Conservation (phyloP, 2,329 filamentous ascomycete species). For the Stagonosporopsis chrysanthemi region DNA sequence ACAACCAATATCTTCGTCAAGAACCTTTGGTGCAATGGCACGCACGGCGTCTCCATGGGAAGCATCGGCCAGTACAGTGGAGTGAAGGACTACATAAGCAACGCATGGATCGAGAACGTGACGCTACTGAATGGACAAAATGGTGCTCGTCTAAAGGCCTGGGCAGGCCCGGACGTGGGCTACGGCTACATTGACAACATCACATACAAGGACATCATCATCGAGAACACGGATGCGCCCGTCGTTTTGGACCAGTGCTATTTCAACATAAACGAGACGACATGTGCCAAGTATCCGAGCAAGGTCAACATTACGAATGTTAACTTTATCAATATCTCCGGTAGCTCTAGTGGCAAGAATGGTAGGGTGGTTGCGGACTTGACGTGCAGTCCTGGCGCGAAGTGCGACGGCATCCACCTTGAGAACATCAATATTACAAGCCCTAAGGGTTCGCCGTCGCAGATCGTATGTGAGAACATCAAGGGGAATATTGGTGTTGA, state of each 20-base stretch:
- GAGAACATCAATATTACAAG: conserved; percentile 63
- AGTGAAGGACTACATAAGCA: conserved; percentile 43
- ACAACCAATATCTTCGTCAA: conserved; percentile 45
- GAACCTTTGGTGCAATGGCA: conserved; percentile 46
- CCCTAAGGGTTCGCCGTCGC: conserved; percentile 52
- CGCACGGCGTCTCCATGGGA: conserved; percentile 45
- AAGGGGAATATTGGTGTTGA: conserved; percentile 52
- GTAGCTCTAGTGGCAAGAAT: conserved; percentile 64
- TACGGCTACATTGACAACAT: conserved; percentile 69
- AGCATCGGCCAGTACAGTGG: conserved; percentile 43
- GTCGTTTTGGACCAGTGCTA: conserved; percentile 69
- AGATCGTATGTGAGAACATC: conserved; percentile 61
- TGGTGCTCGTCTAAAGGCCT: conserved; percentile 67
- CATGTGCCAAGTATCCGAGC: conserved; percentile 63
- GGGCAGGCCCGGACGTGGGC: conserved; percentile 65
- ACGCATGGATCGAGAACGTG: conserved; percentile 65
- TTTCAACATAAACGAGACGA: conserved; percentile 62
- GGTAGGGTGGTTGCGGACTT: conserved; percentile 63
- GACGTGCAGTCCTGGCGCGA: conserved; percentile 64
- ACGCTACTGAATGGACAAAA: conserved; percentile 63
- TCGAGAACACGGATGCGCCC: conserved; percentile 65
- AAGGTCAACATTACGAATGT: conserved; percentile 67
- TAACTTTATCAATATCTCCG: conserved; percentile 65
- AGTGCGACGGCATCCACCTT: conserved; percentile 64
- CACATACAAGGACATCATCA: conserved; percentile 68